Base-by-base conservation (phyloP, 106 monocot species). In the Alisma plantagoaquatica region DNA sequence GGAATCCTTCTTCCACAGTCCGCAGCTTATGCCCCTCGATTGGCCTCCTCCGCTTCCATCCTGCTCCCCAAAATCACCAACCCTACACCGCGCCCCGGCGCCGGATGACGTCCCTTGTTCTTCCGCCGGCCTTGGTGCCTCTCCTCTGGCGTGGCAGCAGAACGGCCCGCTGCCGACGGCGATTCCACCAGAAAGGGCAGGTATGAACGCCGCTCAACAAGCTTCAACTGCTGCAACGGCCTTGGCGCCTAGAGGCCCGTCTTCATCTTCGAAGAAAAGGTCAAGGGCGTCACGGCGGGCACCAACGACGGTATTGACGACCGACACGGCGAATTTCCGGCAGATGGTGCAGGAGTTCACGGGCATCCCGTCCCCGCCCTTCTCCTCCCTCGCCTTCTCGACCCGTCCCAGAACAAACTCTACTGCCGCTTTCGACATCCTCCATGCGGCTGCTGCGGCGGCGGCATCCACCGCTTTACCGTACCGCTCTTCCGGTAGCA, bases 281-380 rank as follows among this genome's bases (percentile, higher is more conserved):
- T 47, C 91, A 9, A 68, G 91, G 27, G 80, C 84, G 11, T 84
- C 91, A 22, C 53, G 80, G 17, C 61, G 81, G 0, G 85, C 78
- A 0, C 81, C 91, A 6, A 82, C 85, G 14, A 92, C 91, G 3
- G 84, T 92, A 19, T 72, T 92, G 21, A 82, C 75, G 20, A 92
- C 91, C 56, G 85, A 92, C 77, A 73, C 85, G 17, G 67, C 81
- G 57, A 92, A 92, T 59, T 92, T 92, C 65, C 77, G 91, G 23
- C 85, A 85, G 57, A 85, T 92, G 85, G 91, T 92, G 38, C 91
- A 92, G 41, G 91, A 92, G 51, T 92, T 85, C 73, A 92, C 91
- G 38, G 91, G 89, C 31, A 74, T 90, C 55, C 89, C 83, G 15
- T 35, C 73, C 7, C 63, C 78, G 14, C 88, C 77, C 3, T 79